Evolutionary conservation across 176 grass and related monocot species (phyloP).

Genomic region (Saccharum officinarum): DNA sequence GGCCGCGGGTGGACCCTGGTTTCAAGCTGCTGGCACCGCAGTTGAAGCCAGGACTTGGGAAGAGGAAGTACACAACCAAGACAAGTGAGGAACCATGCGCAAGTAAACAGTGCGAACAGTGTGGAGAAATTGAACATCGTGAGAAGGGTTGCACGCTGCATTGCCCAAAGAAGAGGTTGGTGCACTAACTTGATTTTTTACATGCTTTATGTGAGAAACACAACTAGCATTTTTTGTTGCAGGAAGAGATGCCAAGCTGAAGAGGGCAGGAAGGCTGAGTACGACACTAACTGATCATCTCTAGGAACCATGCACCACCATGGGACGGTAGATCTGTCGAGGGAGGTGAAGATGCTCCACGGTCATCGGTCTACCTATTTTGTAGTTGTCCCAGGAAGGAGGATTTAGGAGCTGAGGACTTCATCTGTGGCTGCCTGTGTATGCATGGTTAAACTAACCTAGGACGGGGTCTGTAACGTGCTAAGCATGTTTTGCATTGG

Average conservation of each 20-base stretch:
- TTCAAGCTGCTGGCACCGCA: constrained; percentile 17
- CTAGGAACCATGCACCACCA: too few relatives aligned
- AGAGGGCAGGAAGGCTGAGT: neutral
- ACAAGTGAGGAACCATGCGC: neutral
- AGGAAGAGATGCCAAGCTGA: constrained; percentile 21
- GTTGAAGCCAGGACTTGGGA: neutral
- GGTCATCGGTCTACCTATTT: neutral
- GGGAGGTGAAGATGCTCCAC: neutral
- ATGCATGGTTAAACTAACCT: too few relatives aligned
- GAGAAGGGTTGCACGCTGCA: constrained; percentile 9
- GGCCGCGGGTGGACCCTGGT: constrained; percentile 15
- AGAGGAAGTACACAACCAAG: constrained; percentile 11
- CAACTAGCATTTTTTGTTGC: neutral
- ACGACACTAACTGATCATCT: neutral
- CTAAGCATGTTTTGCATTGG: neutral
- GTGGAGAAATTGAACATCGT: neutral
- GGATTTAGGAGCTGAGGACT: neutral
- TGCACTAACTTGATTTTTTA: neutral
- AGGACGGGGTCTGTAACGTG: too few relatives aligned
- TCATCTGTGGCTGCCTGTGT: neutral
- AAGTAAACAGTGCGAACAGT: neutral
- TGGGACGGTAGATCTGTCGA: neutral
- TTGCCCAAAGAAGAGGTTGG: neutral
- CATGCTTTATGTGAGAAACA: neutral
- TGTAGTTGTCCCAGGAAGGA: neutral